Evolutionary conservation across 2,329 filamentous ascomycete species (phyloP).

Genomic region (Sporothrix dimorphospora): DNA sequence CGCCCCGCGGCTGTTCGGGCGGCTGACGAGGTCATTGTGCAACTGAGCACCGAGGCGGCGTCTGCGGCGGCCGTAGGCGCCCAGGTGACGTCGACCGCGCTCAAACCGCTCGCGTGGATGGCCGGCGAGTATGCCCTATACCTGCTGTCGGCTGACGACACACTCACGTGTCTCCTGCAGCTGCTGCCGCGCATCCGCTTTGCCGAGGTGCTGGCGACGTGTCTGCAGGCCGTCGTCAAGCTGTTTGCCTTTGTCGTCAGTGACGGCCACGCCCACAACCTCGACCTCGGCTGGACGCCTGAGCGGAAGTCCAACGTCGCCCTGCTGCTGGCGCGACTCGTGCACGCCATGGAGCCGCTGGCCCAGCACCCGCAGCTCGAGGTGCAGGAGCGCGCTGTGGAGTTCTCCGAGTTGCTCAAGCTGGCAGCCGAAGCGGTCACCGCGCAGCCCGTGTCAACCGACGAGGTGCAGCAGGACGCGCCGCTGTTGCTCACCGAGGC

Average conservation of each 20-base stretch:
- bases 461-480: conserved; percentile 62
- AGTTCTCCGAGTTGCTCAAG: conserved; percentile 87
- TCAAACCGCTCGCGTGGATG: conserved; percentile 81
- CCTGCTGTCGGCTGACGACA: conserved; percentile 69
- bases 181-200: conserved; percentile 59
- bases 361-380: conserved; percentile 84
- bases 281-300: conserved; percentile 63
- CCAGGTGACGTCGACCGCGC: conserved; percentile 63
- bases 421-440: conserved; percentile 80
- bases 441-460: conserved; percentile 63
- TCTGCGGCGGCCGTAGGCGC: conserved; percentile 48
- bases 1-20: conserved; percentile 79
- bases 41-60: conserved; percentile 56
- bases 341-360: conserved; percentile 79
- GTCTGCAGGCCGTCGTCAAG: conserved; percentile 84
- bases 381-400: conserved; percentile 91
- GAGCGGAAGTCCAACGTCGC: conserved; percentile 74
- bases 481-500: conserved; percentile 88
- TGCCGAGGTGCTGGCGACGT: conserved; percentile 72
- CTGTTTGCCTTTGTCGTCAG: conserved; percentile 75
- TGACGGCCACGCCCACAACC: conserved; percentile 53
- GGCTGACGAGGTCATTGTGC: conserved; percentile 73
- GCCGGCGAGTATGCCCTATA: conserved; percentile 84
- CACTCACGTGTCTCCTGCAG: conserved; percentile 75
- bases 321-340: conserved; percentile 77